These are phyloP conservation scores for Barbarea vulgaris DNA, from an alignment of 345 rosid species.

Conservation along the genomic window DNA sequence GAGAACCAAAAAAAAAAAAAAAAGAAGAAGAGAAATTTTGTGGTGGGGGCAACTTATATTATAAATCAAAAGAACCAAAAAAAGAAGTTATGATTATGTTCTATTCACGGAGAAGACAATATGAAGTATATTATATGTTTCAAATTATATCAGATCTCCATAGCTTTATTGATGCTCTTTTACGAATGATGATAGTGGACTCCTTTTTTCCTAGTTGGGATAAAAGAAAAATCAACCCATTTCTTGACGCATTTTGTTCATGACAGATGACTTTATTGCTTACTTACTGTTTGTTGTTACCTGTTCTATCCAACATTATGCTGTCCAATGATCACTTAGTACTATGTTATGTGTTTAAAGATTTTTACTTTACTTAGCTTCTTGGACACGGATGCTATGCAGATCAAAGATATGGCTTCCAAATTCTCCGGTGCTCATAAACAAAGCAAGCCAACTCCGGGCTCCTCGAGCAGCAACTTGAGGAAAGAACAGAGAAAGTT, in stretches of 20 bases:
- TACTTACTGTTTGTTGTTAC: slow-evolving; percentile 29
- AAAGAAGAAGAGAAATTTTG: background rate
- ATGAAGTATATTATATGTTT: slow-evolving; percentile 38
- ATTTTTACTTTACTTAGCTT: background rate
- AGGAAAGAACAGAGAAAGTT: slow-evolving; percentile 64
- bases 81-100: slow-evolving; percentile 45
- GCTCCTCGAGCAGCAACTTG: slow-evolving; percentile 63
- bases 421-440: slow-evolving; percentile 75
- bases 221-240: slow-evolving; percentile 18
- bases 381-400: slow-evolving; percentile 37
- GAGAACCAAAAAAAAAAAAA: background rate
- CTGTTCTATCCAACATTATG: slow-evolving; percentile 23
- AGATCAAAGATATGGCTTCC: slow-evolving; percentile 95
- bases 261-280: slow-evolving; percentile 19
- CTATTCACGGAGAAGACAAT: slow-evolving; percentile 42
- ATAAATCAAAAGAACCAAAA: slow-evolving; percentile 35
- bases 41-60: slow-evolving; percentile 38
- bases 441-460: slow-evolving; percentile 77
- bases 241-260: slow-evolving; percentile 30
- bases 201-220: slow-evolving; percentile 39
- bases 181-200: slow-evolving; percentile 35
- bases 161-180: slow-evolving; percentile 40
- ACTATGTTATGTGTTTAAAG: slow-evolving; percentile 23
- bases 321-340: slow-evolving; percentile 23
- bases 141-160: slow-evolving; percentile 38